Evolutionary conservation across 805 yeast species (phyloP).

Genomic region (Kluyveromyces lactis): DNA sequence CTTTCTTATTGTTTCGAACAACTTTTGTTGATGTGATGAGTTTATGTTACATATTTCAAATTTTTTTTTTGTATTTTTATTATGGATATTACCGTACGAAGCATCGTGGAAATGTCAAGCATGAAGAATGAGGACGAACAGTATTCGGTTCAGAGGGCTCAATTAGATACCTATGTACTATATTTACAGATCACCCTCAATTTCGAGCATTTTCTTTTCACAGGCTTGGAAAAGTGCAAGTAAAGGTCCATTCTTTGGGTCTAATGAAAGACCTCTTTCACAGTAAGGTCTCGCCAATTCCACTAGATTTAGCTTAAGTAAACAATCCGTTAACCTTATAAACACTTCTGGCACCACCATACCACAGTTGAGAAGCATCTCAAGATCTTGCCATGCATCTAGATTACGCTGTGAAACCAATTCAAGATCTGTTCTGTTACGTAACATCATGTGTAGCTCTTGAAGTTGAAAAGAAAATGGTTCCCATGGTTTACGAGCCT

Average conservation of each 20-base stretch:
- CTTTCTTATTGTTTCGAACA: too few relatives aligned
- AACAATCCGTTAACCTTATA: constrained; percentile 60
- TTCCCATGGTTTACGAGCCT: constrained; percentile 64
- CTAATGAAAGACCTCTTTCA: constrained; percentile 67
- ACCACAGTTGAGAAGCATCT: constrained; percentile 51
- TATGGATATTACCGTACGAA: too few relatives aligned
- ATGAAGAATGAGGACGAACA: too few relatives aligned
- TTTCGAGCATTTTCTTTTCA: constrained; percentile 21
- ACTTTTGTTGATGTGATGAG: too few relatives aligned
- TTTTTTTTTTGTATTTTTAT: too few relatives aligned
- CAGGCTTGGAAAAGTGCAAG: constrained; percentile 21
- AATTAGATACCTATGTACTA: neutral
- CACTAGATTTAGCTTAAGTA: constrained; percentile 51
- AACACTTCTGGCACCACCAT: constrained; percentile 58
- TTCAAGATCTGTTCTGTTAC: constrained; percentile 65
- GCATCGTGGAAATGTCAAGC: too few relatives aligned
- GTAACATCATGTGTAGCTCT: constrained; percentile 56
- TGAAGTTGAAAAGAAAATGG: constrained; percentile 63
- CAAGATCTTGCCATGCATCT: constrained; percentile 63
- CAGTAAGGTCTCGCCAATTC: constrained; percentile 56
- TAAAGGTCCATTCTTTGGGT: constrained; percentile 38
- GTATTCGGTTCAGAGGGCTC: too few relatives aligned
- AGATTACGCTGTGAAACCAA: constrained; percentile 45
- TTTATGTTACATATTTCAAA: too few relatives aligned
- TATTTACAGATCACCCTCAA: constrained; percentile 23